Evolutionary conservation across 805 yeast genomes (phyloP).

Genomic region (Candida insectalens): DNA sequence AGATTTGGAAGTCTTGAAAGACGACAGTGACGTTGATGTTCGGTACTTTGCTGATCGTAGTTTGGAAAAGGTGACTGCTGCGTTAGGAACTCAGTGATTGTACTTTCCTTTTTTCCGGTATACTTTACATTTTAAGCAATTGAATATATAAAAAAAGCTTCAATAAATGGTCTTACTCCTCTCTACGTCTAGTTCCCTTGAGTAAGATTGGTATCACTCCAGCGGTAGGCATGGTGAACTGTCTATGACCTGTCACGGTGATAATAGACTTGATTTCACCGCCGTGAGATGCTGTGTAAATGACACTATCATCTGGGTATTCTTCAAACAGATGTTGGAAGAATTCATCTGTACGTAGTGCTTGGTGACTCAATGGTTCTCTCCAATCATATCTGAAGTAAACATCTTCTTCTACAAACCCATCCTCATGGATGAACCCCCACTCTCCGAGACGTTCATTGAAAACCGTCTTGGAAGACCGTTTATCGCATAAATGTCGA

Average conservation of each 20-base stretch:
- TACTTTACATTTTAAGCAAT: background rate
- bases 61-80: constrained; percentile 9
- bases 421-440: constrained; percentile 34
- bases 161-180: background rate
- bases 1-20: constrained; percentile 49
- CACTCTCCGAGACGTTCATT: constrained; percentile 28
- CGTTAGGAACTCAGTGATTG: background rate
- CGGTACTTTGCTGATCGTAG: constrained; percentile 69
- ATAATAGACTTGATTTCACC: constrained; percentile 47
- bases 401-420: constrained; percentile 39
- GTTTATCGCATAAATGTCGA: constrained; percentile 47
- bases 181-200: constrained; percentile 27
- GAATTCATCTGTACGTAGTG: constrained; percentile 35
- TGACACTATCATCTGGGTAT: constrained; percentile 21
- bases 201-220: constrained; percentile 55
- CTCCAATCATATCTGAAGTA: constrained; percentile 34
- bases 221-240: constrained; percentile 53
- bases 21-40: constrained; percentile 83
- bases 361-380: constrained; percentile 41
- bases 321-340: constrained; percentile 32
- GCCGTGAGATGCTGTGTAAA: constrained; percentile 50
- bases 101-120: constrained; percentile 1
- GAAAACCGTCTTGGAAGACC: constrained; percentile 33
- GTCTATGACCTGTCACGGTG: constrained; percentile 43
- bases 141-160: no score